Evolutionary conservation across 371 early-diverging fungal genomes (phyloP).

Genomic region (Circinella minor): DNA sequence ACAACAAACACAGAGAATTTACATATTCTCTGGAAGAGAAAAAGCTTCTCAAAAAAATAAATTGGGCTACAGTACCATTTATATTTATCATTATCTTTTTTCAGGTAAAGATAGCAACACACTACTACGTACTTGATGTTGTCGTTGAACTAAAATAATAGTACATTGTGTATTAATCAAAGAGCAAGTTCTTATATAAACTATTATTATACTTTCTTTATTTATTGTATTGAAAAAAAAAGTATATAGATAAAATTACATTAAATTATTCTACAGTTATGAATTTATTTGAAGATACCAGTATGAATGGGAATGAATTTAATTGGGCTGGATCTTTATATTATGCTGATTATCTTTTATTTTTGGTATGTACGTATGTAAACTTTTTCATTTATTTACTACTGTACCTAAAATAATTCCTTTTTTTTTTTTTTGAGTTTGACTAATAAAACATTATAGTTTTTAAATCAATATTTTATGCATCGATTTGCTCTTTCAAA

Average conservation of each 20-base stretch:
- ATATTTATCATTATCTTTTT: slow-evolving; percentile 10
- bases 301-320: slow-evolving; percentile 12
- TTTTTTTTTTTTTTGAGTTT: no score
- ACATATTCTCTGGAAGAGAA: slow-evolving; percentile 12
- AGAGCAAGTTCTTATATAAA: no score
- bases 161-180: no score
- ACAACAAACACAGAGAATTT: no score
- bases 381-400: no score
- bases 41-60: slow-evolving; percentile 18
- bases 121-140: no score
- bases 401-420: no score
- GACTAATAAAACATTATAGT: neutral
- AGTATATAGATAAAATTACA: slow-evolving; percentile 41
- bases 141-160: no score
- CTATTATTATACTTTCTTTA: no score
- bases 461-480: slow-evolving; percentile 31
- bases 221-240: neutral
- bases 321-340: slow-evolving; percentile 19
- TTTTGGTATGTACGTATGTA: slow-evolving; percentile 6
- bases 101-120: no score
- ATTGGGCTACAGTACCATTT: slow-evolving; percentile 14
- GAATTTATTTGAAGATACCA: slow-evolving; percentile 30
- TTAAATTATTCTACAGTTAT: slow-evolving; percentile 30
- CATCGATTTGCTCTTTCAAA: slow-evolving; percentile 35
- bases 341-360: slow-evolving; percentile 18